Evolutionary conservation across 768 basidiomycete genomes (phyloP).

Genomic region (button mushroom (Agaricus bisporus)): DNA sequence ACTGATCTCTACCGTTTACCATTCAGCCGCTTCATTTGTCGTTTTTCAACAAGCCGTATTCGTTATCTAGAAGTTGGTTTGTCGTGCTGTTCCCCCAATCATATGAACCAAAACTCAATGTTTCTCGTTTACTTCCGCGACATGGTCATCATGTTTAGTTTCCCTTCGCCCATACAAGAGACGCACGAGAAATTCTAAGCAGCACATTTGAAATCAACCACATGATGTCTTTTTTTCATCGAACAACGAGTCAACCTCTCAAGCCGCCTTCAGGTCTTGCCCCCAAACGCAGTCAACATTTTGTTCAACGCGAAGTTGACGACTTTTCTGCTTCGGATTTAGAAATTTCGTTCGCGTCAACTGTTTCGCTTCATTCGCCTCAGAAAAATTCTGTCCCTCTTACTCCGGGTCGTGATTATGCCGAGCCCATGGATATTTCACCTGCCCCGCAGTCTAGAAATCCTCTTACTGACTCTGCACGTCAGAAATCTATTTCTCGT

Average conservation of each 20-base stretch:
- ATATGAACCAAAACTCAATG: background rate
- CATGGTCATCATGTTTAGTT: constrained; percentile 26
- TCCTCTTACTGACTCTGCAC: constrained; percentile 16
- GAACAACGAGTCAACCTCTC: constrained; percentile 34
- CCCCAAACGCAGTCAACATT: constrained; percentile 43
- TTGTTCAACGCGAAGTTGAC: constrained; percentile 46
- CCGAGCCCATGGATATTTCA: constrained; percentile 72
- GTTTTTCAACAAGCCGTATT: constrained; percentile 19
- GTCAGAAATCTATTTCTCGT: constrained; percentile 29
- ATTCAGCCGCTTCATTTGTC: constrained; percentile 22
- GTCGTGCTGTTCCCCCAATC: constrained; percentile 12
- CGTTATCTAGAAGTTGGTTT: constrained; percentile 24
- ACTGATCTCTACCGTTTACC: constrained; percentile 26
- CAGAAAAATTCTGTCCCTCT: constrained; percentile 41
- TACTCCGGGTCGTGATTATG: constrained; percentile 38
- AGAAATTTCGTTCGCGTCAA: constrained; percentile 79
- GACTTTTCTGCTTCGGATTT: constrained; percentile 71
- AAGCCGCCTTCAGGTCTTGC: constrained; percentile 39
- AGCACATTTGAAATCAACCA: constrained; percentile 19
- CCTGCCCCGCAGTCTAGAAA: constrained; percentile 44
- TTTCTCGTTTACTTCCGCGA: background rate
- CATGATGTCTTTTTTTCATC: constrained; percentile 54
- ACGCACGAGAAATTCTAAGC: constrained; percentile 41
- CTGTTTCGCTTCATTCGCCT: constrained; percentile 74
- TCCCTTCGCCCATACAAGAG: constrained; percentile 24